Evolutionary conservation across 2,329 filamentous ascomycete genomes (phyloP), one percentile per base, ranked within the genome.

Genomic region (Sclerotinia sclerotiorum): DNA sequence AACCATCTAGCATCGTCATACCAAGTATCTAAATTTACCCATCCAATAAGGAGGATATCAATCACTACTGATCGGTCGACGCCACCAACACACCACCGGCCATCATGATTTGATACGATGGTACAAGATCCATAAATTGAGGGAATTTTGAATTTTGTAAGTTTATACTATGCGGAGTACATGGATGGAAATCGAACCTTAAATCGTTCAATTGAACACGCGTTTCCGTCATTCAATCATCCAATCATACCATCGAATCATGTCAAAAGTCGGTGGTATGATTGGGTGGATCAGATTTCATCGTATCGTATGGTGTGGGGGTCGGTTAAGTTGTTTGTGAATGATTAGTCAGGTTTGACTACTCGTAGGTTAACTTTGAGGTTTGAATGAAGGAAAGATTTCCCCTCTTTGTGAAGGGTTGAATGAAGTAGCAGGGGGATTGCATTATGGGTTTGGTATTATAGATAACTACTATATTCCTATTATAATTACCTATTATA

Each of bases 221-320:
- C 58, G 58, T 39, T 51, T 62, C 6, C 19, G 13, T 13, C 35
- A 39, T 39, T 39, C 52, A n/a, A 19, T 62, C 29, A 29, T 48
- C 44, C 58, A 62, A 51, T 39, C 29, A 62, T 19, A 7, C 21
- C 46, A 63, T 63, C 32, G 60, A 51, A 62, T 39, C 13, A 62
- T 62, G 13, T 24, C 21, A 8, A 10, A n/a, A 56, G 35, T 51
- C 32, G 15, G 35, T 62, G 44, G 58, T 49, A 49, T 62, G 58
- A 62, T 62, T 62, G 29, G 46, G 58, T 62, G 42, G 46, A 29
- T 42, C 55, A 3, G 13, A 0, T 7, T 11, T 27, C 13, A 24
- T 49, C 21, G 19, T 61, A 24, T 19, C 7, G 27, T 61, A 1
- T 27, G 21, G 21, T n/a, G n/a, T n/a, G n/a, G 32, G 32, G 35